Percentiles rank a stretch among this genome's conserved stretches.
These are phyloP conservation scores for Canavalia ensiformis DNA, from an alignment of 306 rosid genomes.

Conservation along the genomic window DNA sequence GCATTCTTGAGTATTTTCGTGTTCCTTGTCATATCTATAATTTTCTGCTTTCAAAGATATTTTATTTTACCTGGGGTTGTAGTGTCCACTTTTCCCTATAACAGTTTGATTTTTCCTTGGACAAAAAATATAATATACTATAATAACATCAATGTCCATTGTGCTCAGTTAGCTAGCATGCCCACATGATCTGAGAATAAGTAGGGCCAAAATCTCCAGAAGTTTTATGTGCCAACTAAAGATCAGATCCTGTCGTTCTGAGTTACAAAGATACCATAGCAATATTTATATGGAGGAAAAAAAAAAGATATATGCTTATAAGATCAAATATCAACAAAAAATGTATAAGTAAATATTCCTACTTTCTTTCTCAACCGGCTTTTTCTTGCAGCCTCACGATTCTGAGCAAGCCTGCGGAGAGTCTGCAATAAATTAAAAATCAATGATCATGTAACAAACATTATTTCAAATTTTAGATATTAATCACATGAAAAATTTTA, in stretches of 20 bases:
- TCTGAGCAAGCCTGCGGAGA: conserved; percentile 91
- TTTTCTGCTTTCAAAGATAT: not conserved
- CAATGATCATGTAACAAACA: conserved; percentile 32
- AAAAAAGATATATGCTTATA: not conserved
- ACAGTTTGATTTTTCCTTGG: not conserved
- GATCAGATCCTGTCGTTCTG: not conserved
- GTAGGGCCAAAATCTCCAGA: not conserved
- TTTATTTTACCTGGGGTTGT: not conserved
- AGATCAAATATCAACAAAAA: not conserved
- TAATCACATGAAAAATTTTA: not conserved
- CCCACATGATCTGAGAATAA: not conserved
- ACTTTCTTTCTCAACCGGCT: conserved; percentile 91
- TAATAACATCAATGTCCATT: not conserved
- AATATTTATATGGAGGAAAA: conserved; percentile 10
- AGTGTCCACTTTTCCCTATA: not conserved
- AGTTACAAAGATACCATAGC: not conserved
- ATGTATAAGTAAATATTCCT: conserved; percentile 24
- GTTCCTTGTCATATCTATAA: not conserved
- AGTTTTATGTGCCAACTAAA: conserved; percentile 3
- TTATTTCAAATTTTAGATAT: conserved; percentile 18
- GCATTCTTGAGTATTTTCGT: not conserved
- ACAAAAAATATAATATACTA: not conserved
- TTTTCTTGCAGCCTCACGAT: conserved; percentile 95
- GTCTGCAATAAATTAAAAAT: conserved; percentile 62
- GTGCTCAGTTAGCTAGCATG: not conserved